phyloP scores from a whole-genome alignment of 345 rosid genomes.

The Gossypium longicalyx region DNA sequence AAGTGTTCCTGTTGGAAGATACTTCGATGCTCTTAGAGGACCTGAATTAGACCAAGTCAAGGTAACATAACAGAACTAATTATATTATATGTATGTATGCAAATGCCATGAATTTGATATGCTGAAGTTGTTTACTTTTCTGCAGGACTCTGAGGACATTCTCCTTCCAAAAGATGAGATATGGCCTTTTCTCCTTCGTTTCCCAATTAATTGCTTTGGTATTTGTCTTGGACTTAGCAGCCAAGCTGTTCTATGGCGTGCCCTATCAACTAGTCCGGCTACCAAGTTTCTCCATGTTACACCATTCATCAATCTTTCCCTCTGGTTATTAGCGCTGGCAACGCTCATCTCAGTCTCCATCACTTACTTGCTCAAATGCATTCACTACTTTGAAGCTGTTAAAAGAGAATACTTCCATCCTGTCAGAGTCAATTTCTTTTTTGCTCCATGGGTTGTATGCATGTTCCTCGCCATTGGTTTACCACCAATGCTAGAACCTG shows the following conservation, averaged over 20 bases:
- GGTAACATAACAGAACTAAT: constrained; percentile 35
- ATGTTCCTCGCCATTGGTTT: constrained; percentile 81
- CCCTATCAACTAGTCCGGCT: constrained; percentile 69
- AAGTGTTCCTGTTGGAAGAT: constrained; percentile 89
- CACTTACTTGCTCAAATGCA: constrained; percentile 78
- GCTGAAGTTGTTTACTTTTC: background rate
- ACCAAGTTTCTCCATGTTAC: constrained; percentile 63
- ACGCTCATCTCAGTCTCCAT: constrained; percentile 51
- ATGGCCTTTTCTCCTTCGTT: constrained; percentile 94
- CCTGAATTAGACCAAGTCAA: constrained; percentile 95
- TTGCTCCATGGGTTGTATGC: constrained; percentile 96
- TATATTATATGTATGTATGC: background rate
- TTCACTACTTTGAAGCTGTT: constrained; percentile 90
- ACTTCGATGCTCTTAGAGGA: constrained; percentile 94
- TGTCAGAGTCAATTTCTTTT: constrained; percentile 83
- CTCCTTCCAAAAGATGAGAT: constrained; percentile 82
- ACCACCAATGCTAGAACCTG: constrained; percentile 45
- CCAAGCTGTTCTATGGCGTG: constrained; percentile 80
- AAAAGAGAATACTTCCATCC: constrained; percentile 89
- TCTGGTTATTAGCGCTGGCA: constrained; percentile 65
- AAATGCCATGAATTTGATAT: background rate
- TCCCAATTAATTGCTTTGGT: constrained; percentile 85
- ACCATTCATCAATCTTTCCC: constrained; percentile 56
- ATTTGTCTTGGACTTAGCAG: constrained; percentile 91
- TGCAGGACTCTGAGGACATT: constrained; percentile 80